phyloP scores from a whole-genome alignment of 305 asterid genomes.

The Fraxinus albicans region DNA sequence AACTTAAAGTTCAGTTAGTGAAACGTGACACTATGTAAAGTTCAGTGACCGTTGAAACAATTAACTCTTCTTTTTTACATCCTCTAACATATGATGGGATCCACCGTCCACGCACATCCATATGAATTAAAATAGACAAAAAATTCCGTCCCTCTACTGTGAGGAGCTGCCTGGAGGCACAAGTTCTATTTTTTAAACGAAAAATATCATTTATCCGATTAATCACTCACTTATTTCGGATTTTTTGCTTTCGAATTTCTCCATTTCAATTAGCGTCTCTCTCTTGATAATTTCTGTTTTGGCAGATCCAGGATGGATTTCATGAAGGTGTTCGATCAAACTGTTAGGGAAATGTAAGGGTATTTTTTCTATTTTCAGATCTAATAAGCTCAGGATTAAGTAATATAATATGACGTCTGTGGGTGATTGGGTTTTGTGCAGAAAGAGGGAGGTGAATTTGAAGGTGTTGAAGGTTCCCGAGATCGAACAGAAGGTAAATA shows the following conservation, averaged over 20 bases:
- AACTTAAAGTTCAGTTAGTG: no score
- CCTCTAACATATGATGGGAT: no score
- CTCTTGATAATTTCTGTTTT: neutral
- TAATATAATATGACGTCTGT: neutral
- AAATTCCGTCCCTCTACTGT: no score
- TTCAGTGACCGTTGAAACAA: no score
- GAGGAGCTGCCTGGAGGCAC: no score
- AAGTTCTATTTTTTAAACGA: neutral
- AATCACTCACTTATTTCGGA: neutral
- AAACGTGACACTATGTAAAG: no score
- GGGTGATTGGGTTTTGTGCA: constrained; percentile 29
- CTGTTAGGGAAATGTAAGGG: constrained; percentile 85
- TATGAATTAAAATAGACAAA: no score
- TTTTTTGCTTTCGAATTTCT: neutral
- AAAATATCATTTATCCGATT: neutral
- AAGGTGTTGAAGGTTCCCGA: constrained; percentile 96
- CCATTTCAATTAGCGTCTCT: neutral
- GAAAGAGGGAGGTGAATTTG: constrained; percentile 98
- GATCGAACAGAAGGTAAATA: constrained; percentile 89
- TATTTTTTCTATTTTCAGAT: constrained; percentile 6
- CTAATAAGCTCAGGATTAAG: neutral
- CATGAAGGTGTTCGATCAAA: constrained; percentile 90
- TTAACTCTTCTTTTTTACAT: no score
- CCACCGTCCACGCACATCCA: no score
- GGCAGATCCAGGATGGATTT: constrained; percentile 77